A percentile compares a stretch with the other conserved stretches of the same genome.
phyloP scores from a whole-genome alignment of 345 rosid genomes.

The Corchorus capsularis region DNA sequence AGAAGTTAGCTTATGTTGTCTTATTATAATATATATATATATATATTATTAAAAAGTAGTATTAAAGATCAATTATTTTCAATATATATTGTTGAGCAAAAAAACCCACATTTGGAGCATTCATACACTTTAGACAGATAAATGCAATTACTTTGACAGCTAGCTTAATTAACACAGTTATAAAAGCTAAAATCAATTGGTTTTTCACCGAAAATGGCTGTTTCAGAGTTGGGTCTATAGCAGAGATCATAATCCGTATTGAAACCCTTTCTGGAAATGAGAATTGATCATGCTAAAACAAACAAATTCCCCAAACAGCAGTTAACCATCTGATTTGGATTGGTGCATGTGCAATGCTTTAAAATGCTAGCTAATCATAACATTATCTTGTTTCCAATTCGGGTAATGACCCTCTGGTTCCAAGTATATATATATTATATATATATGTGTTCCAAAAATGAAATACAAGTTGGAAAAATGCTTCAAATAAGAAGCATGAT shows the following conservation, averaged over 20 bases:
- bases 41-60: too few species aligned
- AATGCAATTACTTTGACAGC: background rate
- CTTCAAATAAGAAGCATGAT: constrained; percentile 8
- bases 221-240: background rate
- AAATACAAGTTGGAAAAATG: background rate
- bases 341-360: constrained; percentile 25
- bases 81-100: constrained; percentile 2
- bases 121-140: constrained; percentile 1
- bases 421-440: background rate
- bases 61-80: background rate
- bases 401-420: constrained; percentile 18
- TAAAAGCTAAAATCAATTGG: background rate
- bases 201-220: background rate
- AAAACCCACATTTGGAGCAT: background rate
- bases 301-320: background rate
- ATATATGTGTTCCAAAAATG: background rate
- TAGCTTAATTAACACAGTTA: background rate
- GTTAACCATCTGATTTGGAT: background rate
- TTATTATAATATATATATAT: background rate
- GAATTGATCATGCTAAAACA: background rate
- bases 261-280: constrained; percentile 5
- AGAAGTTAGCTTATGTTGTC: background rate
- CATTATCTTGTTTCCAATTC: constrained; percentile 16
- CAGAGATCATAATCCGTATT: background rate
- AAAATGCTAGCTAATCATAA: constrained; percentile 16